Percentiles rank a stretch among this genome's conserved stretches.
phyloP scores from a whole-genome alignment of 257 asterid species.

The Jacaranda mimosifolia region DNA sequence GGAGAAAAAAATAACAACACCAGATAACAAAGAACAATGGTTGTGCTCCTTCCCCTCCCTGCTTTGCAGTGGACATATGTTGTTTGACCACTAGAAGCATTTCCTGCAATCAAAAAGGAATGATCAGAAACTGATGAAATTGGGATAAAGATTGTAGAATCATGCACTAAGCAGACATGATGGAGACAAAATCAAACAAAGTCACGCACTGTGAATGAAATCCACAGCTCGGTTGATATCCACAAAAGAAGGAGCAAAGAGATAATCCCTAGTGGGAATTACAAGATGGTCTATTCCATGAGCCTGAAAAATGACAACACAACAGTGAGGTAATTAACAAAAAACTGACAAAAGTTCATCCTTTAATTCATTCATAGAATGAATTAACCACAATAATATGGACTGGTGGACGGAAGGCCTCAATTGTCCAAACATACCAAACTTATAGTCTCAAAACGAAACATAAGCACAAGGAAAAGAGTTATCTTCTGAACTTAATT shows the following conservation, averaged over 20 bases:
- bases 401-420: not conserved
- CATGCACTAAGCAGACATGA: not conserved
- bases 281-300: constrained; percentile 92
- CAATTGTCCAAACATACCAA: constrained; percentile 18
- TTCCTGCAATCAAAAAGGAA: constrained; percentile 54
- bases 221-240: constrained; percentile 87
- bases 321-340: constrained; percentile 23
- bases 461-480: not conserved
- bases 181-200: not conserved
- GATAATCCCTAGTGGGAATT: constrained; percentile 94
- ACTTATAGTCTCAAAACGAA: constrained; percentile 4
- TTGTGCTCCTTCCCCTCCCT: constrained; percentile 97
- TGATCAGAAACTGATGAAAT: constrained; percentile 4
- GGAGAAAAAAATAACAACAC: constrained; percentile 40
- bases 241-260: constrained; percentile 88
- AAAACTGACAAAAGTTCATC: constrained; percentile 5
- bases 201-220: constrained; percentile 74
- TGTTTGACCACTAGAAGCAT: constrained; percentile 65
- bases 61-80: constrained; percentile 97
- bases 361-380: not conserved
- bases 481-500: constrained; percentile 3
- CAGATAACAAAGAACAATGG: constrained; percentile 91
- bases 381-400: not conserved
- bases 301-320: constrained; percentile 59
- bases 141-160: constrained; percentile 7